Percentiles rank a stretch among this genome's conserved stretches.
Conservation (phyloP, 108 stramenopile genomes). For the Chaetoceros tenuissimus region DNA sequence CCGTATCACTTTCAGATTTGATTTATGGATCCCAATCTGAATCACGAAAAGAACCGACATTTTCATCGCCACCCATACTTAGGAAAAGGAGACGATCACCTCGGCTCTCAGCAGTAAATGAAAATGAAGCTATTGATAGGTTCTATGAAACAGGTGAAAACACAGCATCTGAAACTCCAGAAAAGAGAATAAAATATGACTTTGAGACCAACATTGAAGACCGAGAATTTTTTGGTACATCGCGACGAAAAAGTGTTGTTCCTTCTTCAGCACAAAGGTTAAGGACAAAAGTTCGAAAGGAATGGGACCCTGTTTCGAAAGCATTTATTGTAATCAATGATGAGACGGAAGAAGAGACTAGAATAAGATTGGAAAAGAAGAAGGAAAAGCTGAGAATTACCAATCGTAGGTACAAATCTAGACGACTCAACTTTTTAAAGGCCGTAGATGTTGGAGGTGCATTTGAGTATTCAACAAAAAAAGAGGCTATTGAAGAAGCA, state of each 20-base stretch:
- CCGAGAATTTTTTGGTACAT: not conserved
- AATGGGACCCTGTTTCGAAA: not conserved
- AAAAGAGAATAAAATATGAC: not conserved
- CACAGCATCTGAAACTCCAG: too few species aligned
- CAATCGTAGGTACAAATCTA: not conserved
- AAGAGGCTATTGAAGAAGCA: not conserved
- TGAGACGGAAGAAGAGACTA: not conserved
- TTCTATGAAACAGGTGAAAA: too few species aligned
- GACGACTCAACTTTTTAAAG: not conserved
- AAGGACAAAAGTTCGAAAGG: not conserved
- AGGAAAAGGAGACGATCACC: too few species aligned
- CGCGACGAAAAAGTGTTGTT: not conserved
- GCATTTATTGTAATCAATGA: not conserved
- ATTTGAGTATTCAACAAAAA: not conserved
- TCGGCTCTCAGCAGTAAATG: too few species aligned
- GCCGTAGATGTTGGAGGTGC: not conserved
- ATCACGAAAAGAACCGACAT: too few species aligned
- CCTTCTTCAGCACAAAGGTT: not conserved
- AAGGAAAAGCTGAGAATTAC: not conserved
- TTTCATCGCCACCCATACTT: too few species aligned
- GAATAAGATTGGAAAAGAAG: not conserved
- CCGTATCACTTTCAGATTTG: too few species aligned
- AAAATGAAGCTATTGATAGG: too few species aligned
- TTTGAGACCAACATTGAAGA: not conserved
- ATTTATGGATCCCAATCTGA: too few species aligned